Conservation (phyloP, 345 rosid species). For the Hypericum perforatum region DNA sequence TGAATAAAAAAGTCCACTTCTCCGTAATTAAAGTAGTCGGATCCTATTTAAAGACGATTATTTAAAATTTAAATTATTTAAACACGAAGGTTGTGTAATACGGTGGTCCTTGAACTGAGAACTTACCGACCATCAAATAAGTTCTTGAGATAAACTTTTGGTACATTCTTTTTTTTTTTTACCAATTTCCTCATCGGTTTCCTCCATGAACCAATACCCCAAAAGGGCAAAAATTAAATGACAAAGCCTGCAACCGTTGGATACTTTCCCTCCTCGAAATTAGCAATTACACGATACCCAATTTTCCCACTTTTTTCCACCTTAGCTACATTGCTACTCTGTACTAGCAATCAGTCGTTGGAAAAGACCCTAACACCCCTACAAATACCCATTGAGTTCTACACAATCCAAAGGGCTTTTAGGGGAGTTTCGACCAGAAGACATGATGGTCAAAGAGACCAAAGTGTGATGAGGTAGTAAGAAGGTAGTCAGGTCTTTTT, state of each 20-base stretch:
- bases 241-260: constrained; percentile 19
- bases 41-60: too few relatives aligned
- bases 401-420: not conserved
- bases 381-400: not conserved
- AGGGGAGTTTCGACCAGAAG: constrained; percentile 10
- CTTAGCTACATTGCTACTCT: not conserved
- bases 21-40: too few relatives aligned
- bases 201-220: too few relatives aligned
- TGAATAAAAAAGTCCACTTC: too few relatives aligned
- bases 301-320: not conserved
- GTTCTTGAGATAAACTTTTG: too few relatives aligned
- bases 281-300: constrained; percentile 22
- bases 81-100: too few relatives aligned
- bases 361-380: constrained; percentile 2
- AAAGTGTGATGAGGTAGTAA: constrained; percentile 10
- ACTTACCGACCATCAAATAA: too few relatives aligned
- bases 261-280: constrained; percentile 21
- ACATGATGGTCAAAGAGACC: constrained; percentile 22
- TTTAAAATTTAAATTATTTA: too few relatives aligned
- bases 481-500: constrained; percentile 2
- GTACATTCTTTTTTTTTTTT: too few relatives aligned
- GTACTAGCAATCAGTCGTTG: not conserved
- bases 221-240: not conserved
- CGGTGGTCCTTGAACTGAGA: too few relatives aligned
- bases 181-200: too few relatives aligned